A percentile compares a stretch with the other conserved stretches of the same genome.
Evolutionary conservation across 768 basidiomycete genomes (phyloP).

Genomic region (Tricholoma hemisulphureum): DNA sequence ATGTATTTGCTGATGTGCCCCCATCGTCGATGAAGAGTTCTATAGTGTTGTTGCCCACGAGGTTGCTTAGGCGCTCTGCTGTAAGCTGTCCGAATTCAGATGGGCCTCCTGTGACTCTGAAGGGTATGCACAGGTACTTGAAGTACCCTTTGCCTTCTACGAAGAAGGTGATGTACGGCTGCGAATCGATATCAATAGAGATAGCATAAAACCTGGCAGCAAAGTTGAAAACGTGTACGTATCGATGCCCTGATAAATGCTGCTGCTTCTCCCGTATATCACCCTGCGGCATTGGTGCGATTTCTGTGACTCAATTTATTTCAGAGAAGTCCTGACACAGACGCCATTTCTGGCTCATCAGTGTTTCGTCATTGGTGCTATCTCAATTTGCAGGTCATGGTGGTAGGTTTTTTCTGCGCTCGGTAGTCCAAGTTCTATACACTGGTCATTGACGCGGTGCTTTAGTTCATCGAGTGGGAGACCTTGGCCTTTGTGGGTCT

Average conservation of each 20-base stretch:
- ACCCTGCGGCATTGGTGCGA: slow-evolving; percentile 32
- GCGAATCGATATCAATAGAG: slow-evolving; percentile 3
- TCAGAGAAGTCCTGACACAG: slow-evolving; percentile 37
- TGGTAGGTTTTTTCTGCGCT: not conserved
- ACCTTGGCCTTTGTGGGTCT: slow-evolving; percentile 30
- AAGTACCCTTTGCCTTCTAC: slow-evolving; percentile 37
- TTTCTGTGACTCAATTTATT: slow-evolving; percentile 30
- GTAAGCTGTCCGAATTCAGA: slow-evolving; percentile 32
- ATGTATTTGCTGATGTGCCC: slow-evolving; percentile 28
- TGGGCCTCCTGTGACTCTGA: slow-evolving; percentile 40
- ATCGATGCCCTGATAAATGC: slow-evolving; percentile 30
- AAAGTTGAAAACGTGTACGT: slow-evolving; percentile 34
- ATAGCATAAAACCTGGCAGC: slow-evolving; percentile 33
- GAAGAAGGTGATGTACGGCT: slow-evolving; percentile 32
- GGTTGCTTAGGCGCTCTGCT: slow-evolving; percentile 21
- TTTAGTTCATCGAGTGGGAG: slow-evolving; percentile 34
- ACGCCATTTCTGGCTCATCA: slow-evolving; percentile 25
- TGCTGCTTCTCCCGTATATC: slow-evolving; percentile 34
- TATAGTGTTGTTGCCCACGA: slow-evolving; percentile 19
- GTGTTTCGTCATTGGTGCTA: not conserved
- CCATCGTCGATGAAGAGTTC: slow-evolving; percentile 44
- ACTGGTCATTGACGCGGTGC: slow-evolving; percentile 33
- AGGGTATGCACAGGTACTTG: slow-evolving; percentile 33
- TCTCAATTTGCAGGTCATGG: not conserved
- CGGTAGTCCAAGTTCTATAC: slow-evolving; percentile 13